A percentile compares a stretch with the other conserved stretches of the same genome.
Evolutionary conservation across 257 asterid genomes (phyloP).

Genomic region (Mitragyna speciosa): DNA sequence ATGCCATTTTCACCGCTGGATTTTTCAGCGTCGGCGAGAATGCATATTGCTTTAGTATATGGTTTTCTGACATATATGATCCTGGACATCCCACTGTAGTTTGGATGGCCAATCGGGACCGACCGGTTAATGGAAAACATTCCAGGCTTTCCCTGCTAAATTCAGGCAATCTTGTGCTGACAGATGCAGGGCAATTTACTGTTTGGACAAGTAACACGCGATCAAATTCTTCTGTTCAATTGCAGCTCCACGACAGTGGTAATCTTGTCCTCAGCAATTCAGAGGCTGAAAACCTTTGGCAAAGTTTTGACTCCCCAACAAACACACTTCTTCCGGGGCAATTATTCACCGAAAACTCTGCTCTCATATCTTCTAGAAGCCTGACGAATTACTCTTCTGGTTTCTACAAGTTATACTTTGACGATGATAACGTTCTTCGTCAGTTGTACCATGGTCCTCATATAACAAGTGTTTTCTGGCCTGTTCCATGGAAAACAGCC

Average conservation of each 20-base stretch:
- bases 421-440: conserved; percentile 31
- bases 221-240: not conserved
- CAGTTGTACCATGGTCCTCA: conserved; percentile 27
- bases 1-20: conserved; percentile 24
- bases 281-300: conserved; percentile 25
- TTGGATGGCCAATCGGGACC: conserved; percentile 45
- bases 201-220: conserved; percentile 26
- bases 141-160: conserved; percentile 21
- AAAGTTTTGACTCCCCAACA: conserved; percentile 38
- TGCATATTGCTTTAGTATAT: conserved; percentile 31
- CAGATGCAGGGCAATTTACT: conserved; percentile 26
- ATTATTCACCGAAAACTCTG: conserved; percentile 8
- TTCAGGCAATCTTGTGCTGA: conserved; percentile 28
- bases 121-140: conserved; percentile 26
- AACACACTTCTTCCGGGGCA: conserved; percentile 40
- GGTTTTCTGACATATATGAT: conserved; percentile 20
- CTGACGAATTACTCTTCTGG: conserved; percentile 34
- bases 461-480: conserved; percentile 38
- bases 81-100: conserved; percentile 24
- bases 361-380: conserved; percentile 33
- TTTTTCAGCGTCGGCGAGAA: conserved; percentile 28
- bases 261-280: conserved; percentile 31
- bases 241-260: conserved; percentile 33
- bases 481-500: conserved; percentile 19
- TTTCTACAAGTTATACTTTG: conserved; percentile 32